Evolutionary conservation across 2,329 filamentous ascomycete genomes (phyloP).

Genomic region (Coniochaeta hoffmannii): DNA sequence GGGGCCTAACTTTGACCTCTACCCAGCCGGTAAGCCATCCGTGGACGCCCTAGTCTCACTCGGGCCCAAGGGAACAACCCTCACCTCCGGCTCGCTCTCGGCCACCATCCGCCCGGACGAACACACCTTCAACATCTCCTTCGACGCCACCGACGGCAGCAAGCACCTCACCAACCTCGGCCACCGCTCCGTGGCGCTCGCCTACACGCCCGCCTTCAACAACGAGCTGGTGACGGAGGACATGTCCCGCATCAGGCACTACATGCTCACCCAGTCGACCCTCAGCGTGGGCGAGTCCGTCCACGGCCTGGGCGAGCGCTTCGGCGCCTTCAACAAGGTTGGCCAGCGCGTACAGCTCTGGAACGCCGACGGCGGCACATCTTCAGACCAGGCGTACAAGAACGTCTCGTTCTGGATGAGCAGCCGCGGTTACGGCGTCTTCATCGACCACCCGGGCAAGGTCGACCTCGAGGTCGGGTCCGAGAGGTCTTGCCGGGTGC

Average conservation of each 20-base stretch:
- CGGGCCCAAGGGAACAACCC: constrained; percentile 34
- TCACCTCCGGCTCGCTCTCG: constrained; percentile 42
- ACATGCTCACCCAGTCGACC: constrained; percentile 49
- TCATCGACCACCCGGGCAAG: constrained; percentile 62
- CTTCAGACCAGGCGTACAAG: constrained; percentile 65
- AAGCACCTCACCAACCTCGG: constrained; percentile 47
- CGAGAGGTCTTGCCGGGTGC: constrained; percentile 63
- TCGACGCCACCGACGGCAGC: constrained; percentile 38
- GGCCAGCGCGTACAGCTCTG: constrained; percentile 61
- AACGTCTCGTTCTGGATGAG: constrained; percentile 65
- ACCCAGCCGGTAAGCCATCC: constrained; percentile 40
- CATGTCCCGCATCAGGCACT: constrained; percentile 44
- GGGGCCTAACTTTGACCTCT: constrained; percentile 52
- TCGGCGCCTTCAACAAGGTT: constrained; percentile 70
- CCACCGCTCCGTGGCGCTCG: constrained; percentile 48
- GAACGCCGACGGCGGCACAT: constrained; percentile 59
- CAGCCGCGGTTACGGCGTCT: constrained; percentile 68
- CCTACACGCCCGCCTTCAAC: constrained; percentile 45
- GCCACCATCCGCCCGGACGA: constrained; percentile 40
- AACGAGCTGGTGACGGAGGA: constrained; percentile 46
- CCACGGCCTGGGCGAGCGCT: constrained; percentile 69
- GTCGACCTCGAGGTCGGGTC: constrained; percentile 69
- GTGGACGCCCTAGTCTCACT: constrained; percentile 31
- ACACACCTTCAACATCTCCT: constrained; percentile 48
- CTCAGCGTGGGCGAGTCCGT: constrained; percentile 57